phyloP scores from a whole-genome alignment of 352 stramenopile species.

The Globisporangium heterothallicum region DNA sequence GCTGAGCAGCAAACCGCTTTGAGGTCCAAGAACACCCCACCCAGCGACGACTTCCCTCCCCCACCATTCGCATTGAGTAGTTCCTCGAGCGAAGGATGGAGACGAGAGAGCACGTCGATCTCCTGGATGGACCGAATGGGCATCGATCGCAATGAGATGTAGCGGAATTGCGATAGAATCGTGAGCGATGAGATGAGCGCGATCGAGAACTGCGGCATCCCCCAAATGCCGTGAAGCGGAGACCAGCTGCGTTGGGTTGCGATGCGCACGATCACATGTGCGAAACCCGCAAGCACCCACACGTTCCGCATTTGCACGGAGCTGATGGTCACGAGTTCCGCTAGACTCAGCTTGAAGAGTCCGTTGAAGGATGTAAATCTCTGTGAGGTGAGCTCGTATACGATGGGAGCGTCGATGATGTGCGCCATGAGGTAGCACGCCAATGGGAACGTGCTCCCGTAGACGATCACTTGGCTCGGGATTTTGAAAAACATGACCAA shows the following conservation, averaged over 20 bases:
- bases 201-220: slow-evolving; percentile 16
- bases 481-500: slow-evolving; percentile 1
- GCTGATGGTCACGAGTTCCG: slow-evolving; percentile 8
- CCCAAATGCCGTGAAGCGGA: background rate
- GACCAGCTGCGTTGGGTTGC: slow-evolving; percentile 1
- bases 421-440: slow-evolving; percentile 2
- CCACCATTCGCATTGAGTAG: slow-evolving; percentile 1
- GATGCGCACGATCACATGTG: slow-evolving; percentile 2
- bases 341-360: slow-evolving; percentile 4
- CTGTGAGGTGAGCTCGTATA: slow-evolving; percentile 9
- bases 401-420: slow-evolving; percentile 3
- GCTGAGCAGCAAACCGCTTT: background rate
- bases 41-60: slow-evolving; percentile 1
- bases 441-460: background rate
- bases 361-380: slow-evolving; percentile 11
- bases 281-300: slow-evolving; percentile 11
- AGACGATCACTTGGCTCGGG: slow-evolving; percentile 12
- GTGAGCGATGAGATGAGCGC: slow-evolving; percentile 14
- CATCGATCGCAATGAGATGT: slow-evolving; percentile 1
- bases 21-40: slow-evolving; percentile 2
- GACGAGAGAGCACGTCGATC: background rate
- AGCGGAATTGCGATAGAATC: slow-evolving; percentile 12
- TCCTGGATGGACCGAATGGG: background rate
- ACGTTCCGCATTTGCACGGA: slow-evolving; percentile 22
- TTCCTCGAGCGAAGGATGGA: slow-evolving; percentile 4